Percentiles rank a stretch among this genome's conserved stretches.
phyloP scores from a whole-genome alignment of 176 grass and related monocot species.

The Musa itinerans region DNA sequence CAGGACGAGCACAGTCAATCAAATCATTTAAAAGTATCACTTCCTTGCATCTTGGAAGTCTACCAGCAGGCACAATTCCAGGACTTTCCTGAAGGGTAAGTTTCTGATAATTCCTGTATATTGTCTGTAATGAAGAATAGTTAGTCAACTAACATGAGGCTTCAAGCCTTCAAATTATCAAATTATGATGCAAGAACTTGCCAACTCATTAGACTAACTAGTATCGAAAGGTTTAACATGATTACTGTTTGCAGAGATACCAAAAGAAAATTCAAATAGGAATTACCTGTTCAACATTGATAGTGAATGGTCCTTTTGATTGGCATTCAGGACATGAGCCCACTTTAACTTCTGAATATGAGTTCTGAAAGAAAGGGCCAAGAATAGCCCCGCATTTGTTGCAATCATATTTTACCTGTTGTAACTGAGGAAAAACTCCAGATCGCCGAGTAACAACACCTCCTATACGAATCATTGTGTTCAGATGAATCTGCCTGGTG shows the following conservation, averaged over 20 bases:
- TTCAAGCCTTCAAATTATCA: neutral
- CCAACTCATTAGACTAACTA: neutral
- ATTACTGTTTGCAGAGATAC: neutral
- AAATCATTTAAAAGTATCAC: constrained; percentile 97
- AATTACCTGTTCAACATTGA: constrained; percentile 88
- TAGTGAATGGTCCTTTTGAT: constrained; percentile 90
- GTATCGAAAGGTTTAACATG: too few species aligned
- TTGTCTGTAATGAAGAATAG: constrained; percentile 43
- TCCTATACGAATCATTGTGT: constrained; percentile 95
- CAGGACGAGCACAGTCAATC: constrained; percentile 90
- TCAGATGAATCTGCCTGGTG: constrained; percentile 90
- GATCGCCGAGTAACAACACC: constrained; percentile 93
- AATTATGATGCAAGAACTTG: neutral
- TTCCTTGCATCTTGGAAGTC: constrained; percentile 99
- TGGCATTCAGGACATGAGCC: constrained; percentile 94
- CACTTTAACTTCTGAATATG: constrained; percentile 89
- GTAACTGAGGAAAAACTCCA: constrained; percentile 86
- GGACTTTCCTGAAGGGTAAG: constrained; percentile 93
- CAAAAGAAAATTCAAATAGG: neutral
- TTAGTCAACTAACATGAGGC: neutral
- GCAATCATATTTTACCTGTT: constrained; percentile 96
- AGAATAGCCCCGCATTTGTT: constrained; percentile 83
- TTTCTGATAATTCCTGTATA: constrained; percentile 98
- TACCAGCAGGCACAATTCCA: constrained; percentile 93
- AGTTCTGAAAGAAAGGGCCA: constrained; percentile 96